These are phyloP conservation scores for Pisolithus thermaeus DNA, from an alignment of 1,284 basidiomycete genomes.

Conservation along the genomic window DNA sequence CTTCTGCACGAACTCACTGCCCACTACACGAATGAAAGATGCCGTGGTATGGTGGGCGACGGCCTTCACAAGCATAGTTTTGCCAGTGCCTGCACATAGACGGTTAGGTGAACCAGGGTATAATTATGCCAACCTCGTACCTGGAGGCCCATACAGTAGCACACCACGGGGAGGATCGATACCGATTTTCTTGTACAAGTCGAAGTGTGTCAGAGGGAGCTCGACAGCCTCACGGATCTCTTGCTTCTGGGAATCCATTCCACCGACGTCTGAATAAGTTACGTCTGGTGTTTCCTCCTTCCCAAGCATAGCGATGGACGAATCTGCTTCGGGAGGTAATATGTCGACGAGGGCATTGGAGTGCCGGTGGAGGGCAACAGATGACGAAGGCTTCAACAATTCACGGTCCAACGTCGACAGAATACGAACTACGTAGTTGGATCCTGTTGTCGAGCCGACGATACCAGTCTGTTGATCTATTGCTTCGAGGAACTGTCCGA, in stretches of 20 bases:
- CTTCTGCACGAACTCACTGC: conserved; percentile 98
- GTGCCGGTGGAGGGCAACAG: conserved; percentile 96
- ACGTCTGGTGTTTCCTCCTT: conserved; percentile 94
- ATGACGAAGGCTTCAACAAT: conserved; percentile 93
- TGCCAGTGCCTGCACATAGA: conserved; percentile 76
- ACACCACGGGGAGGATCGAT: conserved; percentile 95
- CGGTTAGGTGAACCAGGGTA: conserved; percentile 7
- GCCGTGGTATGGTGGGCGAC: conserved; percentile 98
- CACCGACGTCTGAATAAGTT: conserved; percentile 87
- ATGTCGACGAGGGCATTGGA: conserved; percentile 99
- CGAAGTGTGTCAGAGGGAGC: conserved; percentile 95
- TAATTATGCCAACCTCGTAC: conserved; percentile 29
- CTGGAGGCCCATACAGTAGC: conserved; percentile 78
- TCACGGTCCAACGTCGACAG: conserved; percentile 97
- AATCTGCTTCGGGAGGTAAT: conserved; percentile 97
- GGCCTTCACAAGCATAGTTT: conserved; percentile 99
- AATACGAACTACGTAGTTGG: conserved; percentile 98
- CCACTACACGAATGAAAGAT: conserved; percentile 96
- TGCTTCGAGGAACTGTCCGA: conserved; percentile 98
- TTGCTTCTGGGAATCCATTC: conserved; percentile 98
- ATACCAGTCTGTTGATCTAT: conserved; percentile 98
- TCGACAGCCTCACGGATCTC: conserved; percentile 99
- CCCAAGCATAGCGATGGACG: conserved; percentile 91
- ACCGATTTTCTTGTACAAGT: conserved; percentile 98
- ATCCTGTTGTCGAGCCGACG: conserved; percentile 96